These are phyloP conservation scores for Aechmea fasciata DNA, from an alignment of 176 grass and related monocot species.

Conservation along the genomic window DNA sequence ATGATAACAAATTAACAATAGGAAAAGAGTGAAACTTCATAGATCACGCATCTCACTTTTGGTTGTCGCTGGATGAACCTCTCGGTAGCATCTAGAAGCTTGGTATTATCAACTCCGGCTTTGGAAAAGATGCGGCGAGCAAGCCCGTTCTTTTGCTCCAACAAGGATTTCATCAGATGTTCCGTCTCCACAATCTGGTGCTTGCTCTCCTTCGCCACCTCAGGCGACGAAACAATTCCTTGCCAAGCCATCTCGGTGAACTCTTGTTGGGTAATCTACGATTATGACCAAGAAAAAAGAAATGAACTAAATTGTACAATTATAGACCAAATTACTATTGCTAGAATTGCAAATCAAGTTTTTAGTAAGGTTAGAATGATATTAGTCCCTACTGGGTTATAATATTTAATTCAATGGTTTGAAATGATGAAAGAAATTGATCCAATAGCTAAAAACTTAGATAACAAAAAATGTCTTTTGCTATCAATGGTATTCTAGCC, in stretches of 20 bases:
- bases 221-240: constrained; percentile 67
- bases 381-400: no score
- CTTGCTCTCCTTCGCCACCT: constrained; percentile 88
- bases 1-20: background rate
- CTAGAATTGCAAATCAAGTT: background rate
- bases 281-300: background rate
- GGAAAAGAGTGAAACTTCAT: background rate
- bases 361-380: no score
- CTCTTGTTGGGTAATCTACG: constrained; percentile 97
- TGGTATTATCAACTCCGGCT: constrained; percentile 82
- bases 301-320: background rate
- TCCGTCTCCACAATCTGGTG: constrained; percentile 98
- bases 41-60: constrained; percentile 35
- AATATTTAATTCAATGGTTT: no score
- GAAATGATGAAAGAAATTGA: no score
- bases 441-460: no score
- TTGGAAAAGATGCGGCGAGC: constrained; percentile 93
- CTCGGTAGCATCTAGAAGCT: constrained; percentile 83
- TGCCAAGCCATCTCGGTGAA: constrained; percentile 99
- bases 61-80: constrained; percentile 92
- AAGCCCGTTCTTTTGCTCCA: constrained; percentile 97
- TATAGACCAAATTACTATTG: background rate
- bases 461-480: no score
- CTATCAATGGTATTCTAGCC: no score
- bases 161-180: constrained; percentile 86